Evolutionary conservation across 2,329 filamentous ascomycete species (phyloP).

Genomic region (Rosellinia necatrix): DNA sequence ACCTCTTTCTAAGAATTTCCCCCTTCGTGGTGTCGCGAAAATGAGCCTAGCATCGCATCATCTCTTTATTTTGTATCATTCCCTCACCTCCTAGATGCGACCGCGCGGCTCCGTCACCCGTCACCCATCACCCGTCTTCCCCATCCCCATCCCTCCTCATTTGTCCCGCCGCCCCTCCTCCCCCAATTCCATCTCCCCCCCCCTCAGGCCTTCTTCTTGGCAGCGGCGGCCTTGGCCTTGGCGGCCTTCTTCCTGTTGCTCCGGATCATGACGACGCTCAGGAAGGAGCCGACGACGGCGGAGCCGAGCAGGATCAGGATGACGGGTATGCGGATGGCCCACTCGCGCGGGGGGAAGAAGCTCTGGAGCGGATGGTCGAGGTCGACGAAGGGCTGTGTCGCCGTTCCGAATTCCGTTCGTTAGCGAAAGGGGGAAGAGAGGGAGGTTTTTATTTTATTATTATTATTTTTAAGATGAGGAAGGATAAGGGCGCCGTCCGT

Average conservation of each 20-base stretch:
- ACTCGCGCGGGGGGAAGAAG: constrained; percentile 95
- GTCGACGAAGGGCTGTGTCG: constrained; percentile 88
- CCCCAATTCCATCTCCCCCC: not conserved
- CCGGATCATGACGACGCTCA: constrained; percentile 97
- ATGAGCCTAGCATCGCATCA: too few relatives aligned
- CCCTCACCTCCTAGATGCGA: too few relatives aligned
- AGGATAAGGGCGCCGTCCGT: too few relatives aligned
- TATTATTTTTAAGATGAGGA: too few relatives aligned
- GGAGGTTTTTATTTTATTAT: not conserved
- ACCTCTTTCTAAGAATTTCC: not conserved
- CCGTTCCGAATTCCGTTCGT: too few relatives aligned
- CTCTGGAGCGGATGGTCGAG: constrained; percentile 89
- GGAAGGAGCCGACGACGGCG: constrained; percentile 93
- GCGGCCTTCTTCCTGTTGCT: constrained; percentile 97
- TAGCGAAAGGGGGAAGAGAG: too few relatives aligned
- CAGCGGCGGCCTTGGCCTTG: constrained; percentile 79
- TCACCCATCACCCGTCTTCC: too few relatives aligned
- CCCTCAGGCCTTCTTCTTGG: constrained; percentile 75
- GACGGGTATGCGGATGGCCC: constrained; percentile 98
- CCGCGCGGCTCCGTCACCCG: too few relatives aligned
- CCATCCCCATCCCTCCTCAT: not conserved
- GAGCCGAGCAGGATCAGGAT: constrained; percentile 91
- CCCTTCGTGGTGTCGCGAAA: too few relatives aligned
- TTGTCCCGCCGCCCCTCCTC: not conserved
- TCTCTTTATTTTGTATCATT: not conserved